These are phyloP conservation scores for Mortierella sp. DNA, from an alignment of 371 early-diverging fungal species.

Conservation along the genomic window DNA sequence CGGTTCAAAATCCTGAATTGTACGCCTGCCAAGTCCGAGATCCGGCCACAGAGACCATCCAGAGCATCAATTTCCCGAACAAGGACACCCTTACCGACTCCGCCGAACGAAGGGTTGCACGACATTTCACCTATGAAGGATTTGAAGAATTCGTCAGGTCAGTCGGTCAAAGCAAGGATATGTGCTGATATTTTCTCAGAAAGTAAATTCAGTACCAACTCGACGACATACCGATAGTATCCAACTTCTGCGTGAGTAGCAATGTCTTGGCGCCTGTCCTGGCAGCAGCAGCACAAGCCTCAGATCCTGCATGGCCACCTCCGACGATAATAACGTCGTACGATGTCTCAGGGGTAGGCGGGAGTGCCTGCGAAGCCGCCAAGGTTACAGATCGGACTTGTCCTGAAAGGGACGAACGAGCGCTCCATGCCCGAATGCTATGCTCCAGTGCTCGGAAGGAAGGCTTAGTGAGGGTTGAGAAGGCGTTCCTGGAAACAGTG, in stretches of 20 bases:
- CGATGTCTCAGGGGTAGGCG: slow-evolving; percentile 49
- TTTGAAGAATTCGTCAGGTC: neutral
- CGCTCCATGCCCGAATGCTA: slow-evolving; percentile 15
- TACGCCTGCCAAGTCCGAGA: slow-evolving; percentile 87
- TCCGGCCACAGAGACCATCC: slow-evolving; percentile 87
- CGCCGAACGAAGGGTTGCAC: slow-evolving; percentile 92
- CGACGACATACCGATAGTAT: slow-evolving; percentile 75
- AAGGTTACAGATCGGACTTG: slow-evolving; percentile 46
- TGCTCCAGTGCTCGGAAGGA: slow-evolving; percentile 6
- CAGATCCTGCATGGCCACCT: slow-evolving; percentile 92
- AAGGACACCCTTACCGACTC: slow-evolving; percentile 88
- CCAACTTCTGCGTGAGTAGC: slow-evolving; percentile 82
- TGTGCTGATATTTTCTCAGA: neutral
- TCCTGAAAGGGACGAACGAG: slow-evolving; percentile 4
- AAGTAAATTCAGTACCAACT: neutral
- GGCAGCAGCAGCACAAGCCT: slow-evolving; percentile 89
- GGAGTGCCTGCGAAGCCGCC: slow-evolving; percentile 49
- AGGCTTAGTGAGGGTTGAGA: slow-evolving; percentile 23
- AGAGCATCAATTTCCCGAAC: slow-evolving; percentile 89
- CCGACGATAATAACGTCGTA: slow-evolving; percentile 88
- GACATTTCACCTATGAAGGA: slow-evolving; percentile 82
- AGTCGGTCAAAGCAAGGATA: neutral
- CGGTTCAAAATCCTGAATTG: slow-evolving; percentile 90
- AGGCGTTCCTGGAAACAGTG: slow-evolving; percentile 9
- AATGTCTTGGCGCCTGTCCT: slow-evolving; percentile 84